Base-by-base conservation (phyloP, 495 filamentous ascomycete genomes). In the Trichoderma orchidacearum region DNA sequence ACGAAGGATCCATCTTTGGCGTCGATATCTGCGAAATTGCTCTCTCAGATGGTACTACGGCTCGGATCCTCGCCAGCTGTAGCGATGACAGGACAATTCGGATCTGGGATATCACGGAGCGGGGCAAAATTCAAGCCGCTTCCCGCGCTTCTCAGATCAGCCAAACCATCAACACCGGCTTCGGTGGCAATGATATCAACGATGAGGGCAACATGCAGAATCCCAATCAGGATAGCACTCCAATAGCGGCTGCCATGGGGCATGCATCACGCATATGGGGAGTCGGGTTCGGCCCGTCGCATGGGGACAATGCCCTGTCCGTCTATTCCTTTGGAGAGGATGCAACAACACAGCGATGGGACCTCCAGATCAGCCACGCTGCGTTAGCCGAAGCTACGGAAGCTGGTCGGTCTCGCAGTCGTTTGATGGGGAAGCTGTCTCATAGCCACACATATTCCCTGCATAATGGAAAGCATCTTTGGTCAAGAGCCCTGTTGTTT, bases 1-100 rank as follows among this genome's bases (percentile, higher is more conserved):
- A 99, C 61, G 90, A 97, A 59, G 93, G 93, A 0, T 96, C 93
- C 0, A 83, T 97, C 5, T 97, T 96, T 61, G 90, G 87, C 6
- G 84, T 97, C 11, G 74, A 78, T 8, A 85, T 96, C 25, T 96
- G 74, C 79, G 0, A 66, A 73, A 32, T 72, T 91, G 4, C 56
- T 62, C 9, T 59, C 64, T 11, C 56, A 69, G 65, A 62, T 4
- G 70, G 65, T 9, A 59, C 62, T 8, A 64, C 67, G 18, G 68
- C 70, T 18, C 75, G 87, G 41, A 59, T 95, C 12, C 70, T 99
- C 3, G 86, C 87, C 25, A 96, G 89, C 57, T 99, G 93, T 63
- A 96, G 92, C 61, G 93, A 99, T 68, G 93, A 99, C 68, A 78
- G 93, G 53, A 95, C 90, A 0, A 82, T 99, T 29, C 75, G 89